Base-by-base conservation (phyloP, 1,284 basidiomycete genomes). In the Cystobasidium slooffiae region DNA sequence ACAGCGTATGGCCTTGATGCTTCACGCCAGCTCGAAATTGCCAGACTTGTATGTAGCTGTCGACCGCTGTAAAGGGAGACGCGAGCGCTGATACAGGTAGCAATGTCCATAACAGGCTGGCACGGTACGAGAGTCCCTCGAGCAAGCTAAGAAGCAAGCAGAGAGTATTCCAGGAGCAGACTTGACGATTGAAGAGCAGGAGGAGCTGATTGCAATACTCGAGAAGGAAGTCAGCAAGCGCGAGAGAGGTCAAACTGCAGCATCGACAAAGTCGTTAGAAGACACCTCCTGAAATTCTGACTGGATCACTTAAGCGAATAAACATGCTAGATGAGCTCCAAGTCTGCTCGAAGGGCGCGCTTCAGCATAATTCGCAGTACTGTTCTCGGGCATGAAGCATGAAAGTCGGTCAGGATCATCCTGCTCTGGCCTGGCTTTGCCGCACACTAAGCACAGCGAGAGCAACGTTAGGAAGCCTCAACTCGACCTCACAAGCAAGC, bases 21-120 rank as follows among this genome's bases (percentile, higher is more conserved):
- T 22, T 47, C 70, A n/a, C 70, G 70, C 16, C 70, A 73, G 70
- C 43, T 65, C 14, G 70, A 73, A 52, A 66, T 73, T 44, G 70
- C 70, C 14, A 49, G 70, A 6, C 43, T 63, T 59, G 69, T 72
- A 61, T 4, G 69, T 22, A 3, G 64, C 51, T 10, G 47, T 56
- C 1, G 37, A 37, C 31, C 9, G 16, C 12, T 5, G 8, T 41
- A 6, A 9, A 20, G 10, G 5, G 43, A 31, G 10, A 39, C 10
- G 39, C 37, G 10, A n/a, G 9, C 39, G 22, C 14, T 41, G 14
- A 62, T 43, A 43, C 44, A 14, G n/a, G 12, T 16, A 14, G 43
- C 20, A 18, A 16, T 18, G 6, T 0, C 31, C 37, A 18, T 14
- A 7, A 43, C 55, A 70, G 70, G 70, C 70, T 14, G 63, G 49